phyloP scores from a whole-genome alignment of 1,284 basidiomycete species.

The Phlebopus sp. region DNA sequence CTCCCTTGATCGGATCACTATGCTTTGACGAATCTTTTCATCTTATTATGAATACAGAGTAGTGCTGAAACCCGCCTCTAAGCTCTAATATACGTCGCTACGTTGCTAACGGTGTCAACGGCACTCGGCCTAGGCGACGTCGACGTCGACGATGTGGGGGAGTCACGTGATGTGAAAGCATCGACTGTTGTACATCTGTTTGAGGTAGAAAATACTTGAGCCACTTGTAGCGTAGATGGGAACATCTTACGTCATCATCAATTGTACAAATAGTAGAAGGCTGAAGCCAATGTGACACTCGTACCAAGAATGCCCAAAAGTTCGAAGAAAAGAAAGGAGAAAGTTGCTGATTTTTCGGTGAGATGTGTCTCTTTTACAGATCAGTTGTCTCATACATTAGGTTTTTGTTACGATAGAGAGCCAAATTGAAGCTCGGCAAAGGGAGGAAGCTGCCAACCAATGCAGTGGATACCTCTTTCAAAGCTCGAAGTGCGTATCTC shows the following conservation, averaged over 20 bases:
- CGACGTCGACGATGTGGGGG: too few species aligned
- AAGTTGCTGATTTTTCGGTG: conserved; percentile 86
- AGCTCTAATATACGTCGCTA: too few species aligned
- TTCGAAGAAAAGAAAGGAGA: conserved; percentile 82
- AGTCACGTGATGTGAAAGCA: too few species aligned
- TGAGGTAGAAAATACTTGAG: too few species aligned
- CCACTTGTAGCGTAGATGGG: too few species aligned
- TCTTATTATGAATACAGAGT: neutral
- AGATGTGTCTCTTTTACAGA: conserved; percentile 12
- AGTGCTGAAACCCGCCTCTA: too few species aligned
- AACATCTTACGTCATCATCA: too few species aligned
- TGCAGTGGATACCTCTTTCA: conserved; percentile 94
- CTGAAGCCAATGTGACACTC: too few species aligned
- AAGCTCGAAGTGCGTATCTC: conserved; percentile 71
- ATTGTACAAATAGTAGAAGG: too few species aligned
- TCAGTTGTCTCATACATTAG: conserved; percentile 9
- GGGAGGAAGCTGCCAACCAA: conserved; percentile 83
- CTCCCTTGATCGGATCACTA: neutral
- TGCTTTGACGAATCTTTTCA: neutral
- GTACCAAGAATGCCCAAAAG: conserved; percentile 74
- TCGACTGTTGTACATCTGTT: too few species aligned
- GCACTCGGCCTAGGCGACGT: too few species aligned
- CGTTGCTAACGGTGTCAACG: too few species aligned
- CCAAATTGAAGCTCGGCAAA: conserved; percentile 94
- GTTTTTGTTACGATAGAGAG: conserved; percentile 70